Base-by-base conservation (phyloP, 2,329 filamentous ascomycete species). In the Bipolaris victoriae region DNA sequence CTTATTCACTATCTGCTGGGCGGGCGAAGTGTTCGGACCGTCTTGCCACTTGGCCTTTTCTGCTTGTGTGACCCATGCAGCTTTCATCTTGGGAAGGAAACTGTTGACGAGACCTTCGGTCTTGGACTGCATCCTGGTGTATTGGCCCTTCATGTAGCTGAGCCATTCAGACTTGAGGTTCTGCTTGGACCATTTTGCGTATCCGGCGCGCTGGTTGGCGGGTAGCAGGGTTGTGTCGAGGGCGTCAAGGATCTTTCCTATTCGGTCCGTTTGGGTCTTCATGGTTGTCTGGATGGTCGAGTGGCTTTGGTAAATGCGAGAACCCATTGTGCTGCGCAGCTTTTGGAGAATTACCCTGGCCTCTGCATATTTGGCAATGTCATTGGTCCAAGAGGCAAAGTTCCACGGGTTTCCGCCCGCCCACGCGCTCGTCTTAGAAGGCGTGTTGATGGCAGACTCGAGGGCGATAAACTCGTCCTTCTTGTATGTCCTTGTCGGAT, bases 201-300 rank as follows among this genome's bases (percentile, higher is more conserved):
- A 47, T 47, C 29, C 29, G 36, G 26, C 5, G 29, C 26, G 44
- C n/a, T 31, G 44, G 26, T 47, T 47, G 29, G 22, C 26, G 26
- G 44, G 44, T 26, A 47, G 44, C 26, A 47, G 26, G 29, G 44
- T 47, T 9, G 44, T 29, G 44, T 47, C 44, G 44, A 47, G 44
- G 26, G 44, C 44, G 44, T 47, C 44, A 10, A 35, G 44, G 5
- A 47, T 26, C 44, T 47, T 26, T 15, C 44, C 44, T n/a, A 47
- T 47, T 7, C 44, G 44, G 20, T 47, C 26, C 26, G 44, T 47
- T n/a, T 47, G 44, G 24, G 13, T 35, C 16, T 47, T 33, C 44
- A 47, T 47, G 44, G 44, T 47, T 47, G 3, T 16, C 11, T 16
- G 13, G 31, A 36, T 47, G 5, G 44, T 36, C 29, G 22, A 20